phyloP scores from a whole-genome alignment of 306 rosid species.

The Rosa lucieae region DNA sequence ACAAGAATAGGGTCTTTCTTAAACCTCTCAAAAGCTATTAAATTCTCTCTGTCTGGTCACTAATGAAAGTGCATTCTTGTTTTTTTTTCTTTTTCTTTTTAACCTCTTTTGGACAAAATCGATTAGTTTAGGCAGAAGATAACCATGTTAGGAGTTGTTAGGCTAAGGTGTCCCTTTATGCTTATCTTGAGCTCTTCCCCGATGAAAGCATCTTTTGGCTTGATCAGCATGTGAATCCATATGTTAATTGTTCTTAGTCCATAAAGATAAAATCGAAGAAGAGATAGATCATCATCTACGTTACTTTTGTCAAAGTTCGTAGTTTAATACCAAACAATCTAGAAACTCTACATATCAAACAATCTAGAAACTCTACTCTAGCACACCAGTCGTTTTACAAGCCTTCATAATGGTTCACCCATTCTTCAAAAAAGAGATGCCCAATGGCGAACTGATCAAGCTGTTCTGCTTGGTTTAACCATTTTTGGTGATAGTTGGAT shows the following conservation, averaged over 20 bases:
- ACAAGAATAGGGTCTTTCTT: background rate
- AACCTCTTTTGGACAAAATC: background rate
- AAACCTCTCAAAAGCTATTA: background rate
- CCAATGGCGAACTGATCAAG: too few relatives aligned
- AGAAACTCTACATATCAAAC: too few relatives aligned
- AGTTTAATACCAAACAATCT: too few relatives aligned
- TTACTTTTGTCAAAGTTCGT: background rate
- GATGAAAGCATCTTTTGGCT: constrained; percentile 18
- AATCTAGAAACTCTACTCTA: too few relatives aligned
- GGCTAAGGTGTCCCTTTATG: background rate
- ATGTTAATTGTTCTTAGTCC: background rate
- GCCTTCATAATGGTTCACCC: too few relatives aligned
- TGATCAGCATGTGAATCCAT: background rate
- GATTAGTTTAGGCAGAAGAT: background rate
- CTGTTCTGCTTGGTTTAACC: too few relatives aligned
- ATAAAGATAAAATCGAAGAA: background rate
- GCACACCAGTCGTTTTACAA: too few relatives aligned
- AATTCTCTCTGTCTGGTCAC: background rate
- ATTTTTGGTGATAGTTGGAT: too few relatives aligned
- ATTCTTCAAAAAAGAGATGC: too few relatives aligned
- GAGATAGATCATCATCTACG: background rate
- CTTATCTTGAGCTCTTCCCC: constrained; percentile 15
- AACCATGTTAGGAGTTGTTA: background rate
- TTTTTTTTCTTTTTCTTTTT: background rate
- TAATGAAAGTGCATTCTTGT: background rate